Evolutionary conservation across 257 asterid genomes (phyloP).

Genomic region (Schizonepeta tenuifolia): DNA sequence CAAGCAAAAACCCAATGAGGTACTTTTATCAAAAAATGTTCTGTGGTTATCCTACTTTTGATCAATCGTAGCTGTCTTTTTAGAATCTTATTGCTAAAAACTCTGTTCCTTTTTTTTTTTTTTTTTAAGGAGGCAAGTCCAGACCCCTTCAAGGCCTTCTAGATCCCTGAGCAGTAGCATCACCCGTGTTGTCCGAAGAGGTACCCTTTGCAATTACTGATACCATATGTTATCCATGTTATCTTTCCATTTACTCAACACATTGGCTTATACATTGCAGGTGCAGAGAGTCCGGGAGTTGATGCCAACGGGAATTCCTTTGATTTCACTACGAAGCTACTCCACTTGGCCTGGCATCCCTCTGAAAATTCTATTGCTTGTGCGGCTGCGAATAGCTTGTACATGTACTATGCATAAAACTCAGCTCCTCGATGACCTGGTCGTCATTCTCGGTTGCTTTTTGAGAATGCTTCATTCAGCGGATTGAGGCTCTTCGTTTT

Average conservation of each 20-base stretch:
- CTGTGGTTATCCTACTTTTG: slow-evolving; percentile 2
- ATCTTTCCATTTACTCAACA: neutral
- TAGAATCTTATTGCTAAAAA: slow-evolving; percentile 31
- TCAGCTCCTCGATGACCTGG: slow-evolving; percentile 32
- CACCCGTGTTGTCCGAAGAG: slow-evolving; percentile 88
- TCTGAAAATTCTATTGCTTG: slow-evolving; percentile 93
- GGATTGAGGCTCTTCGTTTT: slow-evolving; percentile 39
- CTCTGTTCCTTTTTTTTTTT: neutral
- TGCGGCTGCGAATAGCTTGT: slow-evolving; percentile 99
- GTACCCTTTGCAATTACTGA: slow-evolving; percentile 34
- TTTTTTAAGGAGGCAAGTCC: slow-evolving; percentile 80
- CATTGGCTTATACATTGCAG: slow-evolving; percentile 40
- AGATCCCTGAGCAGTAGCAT: slow-evolving; percentile 87
- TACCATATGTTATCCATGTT: neutral
- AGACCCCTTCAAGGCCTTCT: slow-evolving; percentile 88
- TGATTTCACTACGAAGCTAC: slow-evolving; percentile 91
- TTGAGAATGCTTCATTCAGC: slow-evolving; percentile 39
- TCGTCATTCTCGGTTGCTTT: slow-evolving; percentile 48
- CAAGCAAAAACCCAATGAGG: slow-evolving; percentile 87
- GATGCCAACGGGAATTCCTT: slow-evolving; percentile 92
- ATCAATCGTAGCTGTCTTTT: slow-evolving; percentile 5
- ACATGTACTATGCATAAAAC: slow-evolving; percentile 93
- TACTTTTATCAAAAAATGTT: slow-evolving; percentile 29
- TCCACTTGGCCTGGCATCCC: slow-evolving; percentile 99
- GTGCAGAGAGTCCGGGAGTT: slow-evolving; percentile 76